phyloP scores from a whole-genome alignment of 2,329 filamentous ascomycete genomes.

The Aspergillus uvarum region DNA sequence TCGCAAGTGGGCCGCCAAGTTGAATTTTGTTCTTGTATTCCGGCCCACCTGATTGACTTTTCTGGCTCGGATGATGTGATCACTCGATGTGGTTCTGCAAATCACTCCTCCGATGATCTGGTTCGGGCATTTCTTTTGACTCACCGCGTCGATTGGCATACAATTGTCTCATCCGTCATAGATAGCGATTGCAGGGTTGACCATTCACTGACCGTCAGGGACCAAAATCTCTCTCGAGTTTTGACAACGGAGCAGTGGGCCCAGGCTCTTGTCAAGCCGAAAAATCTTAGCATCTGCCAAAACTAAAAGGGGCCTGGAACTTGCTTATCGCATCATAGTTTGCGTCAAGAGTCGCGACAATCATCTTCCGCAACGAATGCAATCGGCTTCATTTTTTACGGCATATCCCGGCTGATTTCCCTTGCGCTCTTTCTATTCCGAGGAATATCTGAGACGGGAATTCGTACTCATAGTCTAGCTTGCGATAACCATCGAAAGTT shows the following conservation, averaged over 20 bases:
- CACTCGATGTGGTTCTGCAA: slow-evolving; percentile 16
- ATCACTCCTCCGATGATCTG: slow-evolving; percentile 14
- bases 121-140: slow-evolving; percentile 20
- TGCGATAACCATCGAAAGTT: background rate
- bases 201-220: background rate
- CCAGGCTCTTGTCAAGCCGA: background rate
- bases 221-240: slow-evolving; percentile 2
- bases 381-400: slow-evolving; percentile 12
- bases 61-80: slow-evolving; percentile 21
- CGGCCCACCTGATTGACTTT: slow-evolving; percentile 22
- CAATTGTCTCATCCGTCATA: background rate
- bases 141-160: slow-evolving; percentile 17
- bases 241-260: slow-evolving; percentile 4
- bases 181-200: background rate
- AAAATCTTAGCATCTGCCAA: background rate
- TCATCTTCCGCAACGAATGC: background rate
- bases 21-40: background rate
- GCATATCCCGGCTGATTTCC: background rate
- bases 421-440: background rate
- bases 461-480: background rate
- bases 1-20: background rate
- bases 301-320: background rate
- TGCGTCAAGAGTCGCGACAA: slow-evolving; percentile 19
- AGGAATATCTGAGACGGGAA: background rate
- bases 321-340: slow-evolving; percentile 20